Conservation (phyloP, 2,329 filamentous ascomycete species). For the Cytospora piceicola region DNA sequence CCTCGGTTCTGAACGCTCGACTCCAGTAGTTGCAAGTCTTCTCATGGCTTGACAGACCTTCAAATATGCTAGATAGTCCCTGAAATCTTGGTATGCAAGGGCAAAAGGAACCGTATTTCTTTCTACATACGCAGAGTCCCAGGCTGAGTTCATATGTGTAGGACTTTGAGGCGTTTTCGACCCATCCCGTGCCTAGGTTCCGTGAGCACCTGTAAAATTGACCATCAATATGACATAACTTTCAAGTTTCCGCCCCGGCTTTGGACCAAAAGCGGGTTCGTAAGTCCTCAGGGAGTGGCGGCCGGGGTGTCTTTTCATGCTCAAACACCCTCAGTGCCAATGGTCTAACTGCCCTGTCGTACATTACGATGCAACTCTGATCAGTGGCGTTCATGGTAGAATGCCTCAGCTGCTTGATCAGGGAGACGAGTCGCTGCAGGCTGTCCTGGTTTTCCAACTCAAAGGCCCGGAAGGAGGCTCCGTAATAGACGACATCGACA, state of each 20-base stretch:
- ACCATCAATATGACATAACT: neutral
- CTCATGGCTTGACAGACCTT: too few species aligned
- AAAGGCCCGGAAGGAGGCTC: constrained; percentile 10
- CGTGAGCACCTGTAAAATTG: too few species aligned
- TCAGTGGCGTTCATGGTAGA: constrained; percentile 2
- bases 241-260: neutral
- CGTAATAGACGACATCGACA: neutral
- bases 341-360: constrained; percentile 4
- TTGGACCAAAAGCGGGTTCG: constrained; percentile 16
- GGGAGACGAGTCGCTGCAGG: constrained; percentile 24
- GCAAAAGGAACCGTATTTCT: too few species aligned
- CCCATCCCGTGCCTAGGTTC: neutral
- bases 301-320: neutral
- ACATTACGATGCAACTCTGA: constrained; percentile 21
- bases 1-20: too few species aligned
- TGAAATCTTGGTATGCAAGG: too few species aligned
- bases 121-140: too few species aligned
- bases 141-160: too few species aligned
- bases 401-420: constrained; percentile 15
- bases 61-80: too few species aligned
- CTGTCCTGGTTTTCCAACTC: constrained; percentile 2
- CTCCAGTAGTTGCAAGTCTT: too few species aligned
- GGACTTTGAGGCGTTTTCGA: too few species aligned
- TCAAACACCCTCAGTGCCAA: constrained; percentile 21
- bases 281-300: constrained; percentile 15